These are phyloP conservation scores for Tagetes patula DNA, from an alignment of 129 eudicot species.

Conservation along the genomic window DNA sequence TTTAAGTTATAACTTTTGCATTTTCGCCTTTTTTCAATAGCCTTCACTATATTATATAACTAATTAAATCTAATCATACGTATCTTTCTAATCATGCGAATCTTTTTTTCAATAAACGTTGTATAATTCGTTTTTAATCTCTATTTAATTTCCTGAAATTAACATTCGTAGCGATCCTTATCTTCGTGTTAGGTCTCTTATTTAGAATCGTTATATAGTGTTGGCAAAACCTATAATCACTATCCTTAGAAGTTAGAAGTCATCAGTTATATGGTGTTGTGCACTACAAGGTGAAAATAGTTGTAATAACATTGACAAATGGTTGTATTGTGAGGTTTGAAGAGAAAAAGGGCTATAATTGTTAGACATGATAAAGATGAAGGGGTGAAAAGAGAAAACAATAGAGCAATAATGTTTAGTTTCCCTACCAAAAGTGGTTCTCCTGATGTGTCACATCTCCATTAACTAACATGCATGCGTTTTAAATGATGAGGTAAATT, in stretches of 20 bases:
- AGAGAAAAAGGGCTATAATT: not conserved
- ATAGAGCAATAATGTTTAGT: conserved; percentile 37
- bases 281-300: too few species aligned
- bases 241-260: too few species aligned
- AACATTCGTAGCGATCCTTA: too few species aligned
- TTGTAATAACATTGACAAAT: not conserved
- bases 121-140: too few species aligned
- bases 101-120: too few species aligned
- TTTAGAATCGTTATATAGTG: too few species aligned
- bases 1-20: not conserved
- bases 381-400: not conserved
- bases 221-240: too few species aligned
- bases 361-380: not conserved
- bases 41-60: not conserved
- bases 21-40: not conserved
- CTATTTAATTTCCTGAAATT: too few species aligned
- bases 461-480: conserved; percentile 45
- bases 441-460: conserved; percentile 42
- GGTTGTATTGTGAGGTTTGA: not conserved
- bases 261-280: too few species aligned
- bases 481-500: conserved; percentile 39
- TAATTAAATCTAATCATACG: too few species aligned
- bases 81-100: too few species aligned
- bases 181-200: too few species aligned
- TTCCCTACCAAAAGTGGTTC: conserved; percentile 41